These are phyloP conservation scores for Xylaria arbuscula DNA, from an alignment of 2,329 filamentous ascomycete genomes.

Conservation along the genomic window DNA sequence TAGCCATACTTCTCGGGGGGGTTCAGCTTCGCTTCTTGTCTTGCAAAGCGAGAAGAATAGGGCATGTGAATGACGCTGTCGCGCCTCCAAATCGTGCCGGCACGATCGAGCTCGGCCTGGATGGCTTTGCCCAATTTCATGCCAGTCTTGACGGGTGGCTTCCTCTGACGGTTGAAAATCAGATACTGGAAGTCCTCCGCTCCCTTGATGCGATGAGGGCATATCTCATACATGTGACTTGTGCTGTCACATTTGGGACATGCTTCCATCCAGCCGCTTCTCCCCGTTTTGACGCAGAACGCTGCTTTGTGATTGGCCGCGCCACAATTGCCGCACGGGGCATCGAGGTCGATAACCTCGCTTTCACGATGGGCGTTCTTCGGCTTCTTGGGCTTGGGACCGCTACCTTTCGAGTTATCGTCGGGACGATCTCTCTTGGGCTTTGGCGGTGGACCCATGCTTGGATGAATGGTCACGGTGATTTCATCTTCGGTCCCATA, in stretches of 20 bases:
- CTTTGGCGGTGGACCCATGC: not conserved
- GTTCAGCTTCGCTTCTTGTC: not conserved
- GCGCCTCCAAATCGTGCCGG: not conserved
- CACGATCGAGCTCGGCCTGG: not conserved
- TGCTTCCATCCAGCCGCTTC: slow-evolving; percentile 24
- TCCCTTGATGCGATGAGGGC: not conserved
- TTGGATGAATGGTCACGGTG: too few relatives aligned
- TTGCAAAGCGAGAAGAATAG: not conserved
- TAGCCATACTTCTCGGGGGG: not conserved
- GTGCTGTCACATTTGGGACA: slow-evolving; percentile 25
- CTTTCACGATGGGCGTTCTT: not conserved
- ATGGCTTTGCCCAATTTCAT: slow-evolving; percentile 13
- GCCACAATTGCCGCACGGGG: not conserved
- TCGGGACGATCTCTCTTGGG: not conserved
- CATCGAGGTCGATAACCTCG: not conserved
- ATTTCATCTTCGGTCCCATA: too few relatives aligned
- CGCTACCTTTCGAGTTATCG: not conserved
- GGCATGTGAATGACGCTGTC: not conserved
- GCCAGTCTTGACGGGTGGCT: slow-evolving; percentile 10
- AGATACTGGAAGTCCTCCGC: slow-evolving; percentile 20
- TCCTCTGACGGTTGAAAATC: slow-evolving; percentile 20
- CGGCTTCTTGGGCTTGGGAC: not conserved
- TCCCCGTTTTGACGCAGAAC: slow-evolving; percentile 12
- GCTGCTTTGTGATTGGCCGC: slow-evolving; percentile 6
- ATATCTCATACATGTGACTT: not conserved